Base-by-base conservation (phyloP, 202 grass and related monocot genomes). In the Musa balbisiana region DNA sequence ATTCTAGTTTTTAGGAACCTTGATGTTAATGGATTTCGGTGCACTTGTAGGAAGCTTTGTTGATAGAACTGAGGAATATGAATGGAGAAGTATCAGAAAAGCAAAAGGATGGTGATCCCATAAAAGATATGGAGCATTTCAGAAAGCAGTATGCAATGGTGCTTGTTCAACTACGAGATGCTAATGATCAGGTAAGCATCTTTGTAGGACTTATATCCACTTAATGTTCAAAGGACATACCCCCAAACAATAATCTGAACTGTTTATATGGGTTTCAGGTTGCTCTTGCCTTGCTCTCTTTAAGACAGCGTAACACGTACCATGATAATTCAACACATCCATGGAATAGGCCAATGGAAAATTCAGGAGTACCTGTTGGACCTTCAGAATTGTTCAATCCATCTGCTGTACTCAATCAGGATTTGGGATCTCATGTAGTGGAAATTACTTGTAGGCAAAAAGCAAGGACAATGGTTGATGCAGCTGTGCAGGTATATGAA, bases 11-110 rank as follows among this genome's bases (percentile, higher is more conserved):
- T 52, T 11, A 70, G 16, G 74, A 64, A 43, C 17, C 33, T 23
- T 69, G 55, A 17, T 67, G 15, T 64, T 79, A 51, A 69, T 60
- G 2, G 23, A 16, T 16, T 64, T 51, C 58, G 26, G 20, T 26
- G 13, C 26, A 72, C 73, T 24, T 86, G 27, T 70, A 97, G 91
- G 96, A 99, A 84, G 91, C 89, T 79, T 84, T 95, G 76, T 76
- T 99, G 56, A 92, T 90, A 71, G 96, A 99, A 73, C 78, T 99
- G 73, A 92, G 96, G 82, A 87, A 99, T 72, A 99, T 99, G 96
- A 99, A 99, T 59, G 95, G 95, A 79, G 91, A 98, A 83, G 87
- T 95, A 60, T 94, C 89, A 67, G 96, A 87, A 87, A 99, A 87
- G 60, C 91, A 95, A 69, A 90, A 88, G 82, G 91, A 90, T 51